phyloP scores from a whole-genome alignment of 805 yeast species.

The Wickerhamomyces strasburgensis region DNA sequence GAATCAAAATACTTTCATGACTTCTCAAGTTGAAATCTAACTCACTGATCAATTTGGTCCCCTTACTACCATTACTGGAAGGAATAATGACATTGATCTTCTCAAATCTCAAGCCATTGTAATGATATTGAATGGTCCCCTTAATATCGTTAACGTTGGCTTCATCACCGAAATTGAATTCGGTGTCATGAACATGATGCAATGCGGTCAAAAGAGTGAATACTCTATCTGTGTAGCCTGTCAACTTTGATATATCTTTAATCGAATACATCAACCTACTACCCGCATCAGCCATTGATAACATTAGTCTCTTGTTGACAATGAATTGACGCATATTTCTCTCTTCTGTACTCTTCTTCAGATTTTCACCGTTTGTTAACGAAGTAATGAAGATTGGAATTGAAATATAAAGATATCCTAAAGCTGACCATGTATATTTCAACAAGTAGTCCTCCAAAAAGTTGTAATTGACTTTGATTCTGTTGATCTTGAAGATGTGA shows the following conservation, averaged over 20 bases:
- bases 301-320: constrained; percentile 84
- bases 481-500: constrained; percentile 51
- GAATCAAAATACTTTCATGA: constrained; percentile 62
- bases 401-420: constrained; percentile 89
- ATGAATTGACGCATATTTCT: constrained; percentile 81
- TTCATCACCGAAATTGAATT: constrained; percentile 36
- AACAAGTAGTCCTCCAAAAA: constrained; percentile 80
- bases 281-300: constrained; percentile 92
- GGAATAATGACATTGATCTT: constrained; percentile 81
- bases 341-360: constrained; percentile 32
- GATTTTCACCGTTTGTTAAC: constrained; percentile 21
- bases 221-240: constrained; percentile 86
- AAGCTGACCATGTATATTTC: constrained; percentile 91
- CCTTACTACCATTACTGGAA: constrained; percentile 52
- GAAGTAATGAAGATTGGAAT: constrained; percentile 75
- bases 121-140: constrained; percentile 78
- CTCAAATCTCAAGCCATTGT: constrained; percentile 77
- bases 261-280: constrained; percentile 91
- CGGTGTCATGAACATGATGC: constrained; percentile 71
- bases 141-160: constrained; percentile 48
- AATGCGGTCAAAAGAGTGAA: constrained; percentile 69
- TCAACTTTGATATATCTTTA: constrained; percentile 83
- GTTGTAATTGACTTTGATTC: constrained; percentile 60
- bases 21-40: constrained; percentile 50
- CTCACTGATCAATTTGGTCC: constrained; percentile 55